Base-by-base conservation (phyloP, 1,139 yeast genomes). In the Geotrichum restrictum region DNA sequence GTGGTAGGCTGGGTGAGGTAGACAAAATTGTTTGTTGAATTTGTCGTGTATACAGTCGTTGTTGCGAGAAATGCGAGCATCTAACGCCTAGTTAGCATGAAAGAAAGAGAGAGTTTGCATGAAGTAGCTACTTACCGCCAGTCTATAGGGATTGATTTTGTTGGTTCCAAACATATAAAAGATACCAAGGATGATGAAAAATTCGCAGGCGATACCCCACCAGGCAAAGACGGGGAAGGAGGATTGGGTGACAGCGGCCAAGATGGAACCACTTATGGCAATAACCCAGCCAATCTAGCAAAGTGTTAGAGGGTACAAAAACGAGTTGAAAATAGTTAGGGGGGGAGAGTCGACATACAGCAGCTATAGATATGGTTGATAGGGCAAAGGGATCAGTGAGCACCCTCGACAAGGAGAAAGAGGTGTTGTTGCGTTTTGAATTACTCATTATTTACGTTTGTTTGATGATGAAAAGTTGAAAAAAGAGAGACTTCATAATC, bases 131-230 rank as follows among this genome's bases (percentile, higher is more conserved):
- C 55, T 31, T 42, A 57, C 68, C 24, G 85, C 82, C 60, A 79
- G 73, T 57, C 86, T 80, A 71, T 93, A 88, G 58, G 81, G 77
- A 65, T 86, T 89, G 55, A 88, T 75, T 49, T 82, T 73, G 68
- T 86, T 84, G 63, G 80, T 79, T 53, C 83, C 76, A 62, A 88
- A 85, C 37, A 88, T 73, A 41, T 81, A 64, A 29, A 83, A 70
- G 48, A 89, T 75, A 34, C 78, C 69, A 6, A 74, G 59, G 31
- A 87, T 77, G 39, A 88, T 65, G 36, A 86, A 60, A 34, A 89
- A 73, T 70, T 93, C 82, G 64, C 82, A 93, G 6, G 86, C 93
- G n/a, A 93, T 70, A 2, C 96, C 96, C 98, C 98, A 93, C 98
- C 98, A 93, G 7, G 94, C 80, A 69, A 93, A 86, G 59, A 82